Conservation (phyloP, 2,329 filamentous ascomycete genomes). For the Biscogniauxia sp. region DNA sequence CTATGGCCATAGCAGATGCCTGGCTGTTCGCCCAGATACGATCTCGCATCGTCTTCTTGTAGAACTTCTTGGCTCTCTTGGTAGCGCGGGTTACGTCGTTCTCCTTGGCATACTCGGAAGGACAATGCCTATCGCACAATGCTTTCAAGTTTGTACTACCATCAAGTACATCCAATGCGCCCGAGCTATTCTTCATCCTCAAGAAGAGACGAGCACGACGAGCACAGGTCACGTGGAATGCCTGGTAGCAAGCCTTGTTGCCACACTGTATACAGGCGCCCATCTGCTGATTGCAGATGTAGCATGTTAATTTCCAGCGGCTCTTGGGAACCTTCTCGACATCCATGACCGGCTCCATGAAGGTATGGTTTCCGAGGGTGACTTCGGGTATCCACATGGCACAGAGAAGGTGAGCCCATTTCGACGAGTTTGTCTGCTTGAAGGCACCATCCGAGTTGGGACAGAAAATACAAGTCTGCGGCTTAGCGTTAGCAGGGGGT, state of each 20-base stretch:
- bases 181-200: conserved; percentile 93
- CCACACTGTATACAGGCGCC: conserved; percentile 97
- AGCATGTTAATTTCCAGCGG: conserved; percentile 90
- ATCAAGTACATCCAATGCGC: conserved; percentile 71
- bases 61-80: conserved; percentile 81
- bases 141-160: conserved; percentile 85
- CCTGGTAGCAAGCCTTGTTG: conserved; percentile 95
- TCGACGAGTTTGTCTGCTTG: conserved; percentile 94
- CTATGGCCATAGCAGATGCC: conserved; percentile 75
- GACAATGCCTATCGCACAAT: conserved; percentile 94
- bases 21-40: conserved; percentile 91
- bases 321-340: conserved; percentile 96
- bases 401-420: conserved; percentile 95
- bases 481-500: conserved; percentile 12
- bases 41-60: conserved; percentile 84
- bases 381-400: conserved; percentile 99
- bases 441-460: conserved; percentile 97
- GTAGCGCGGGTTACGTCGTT: conserved; percentile 80
- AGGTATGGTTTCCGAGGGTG: conserved; percentile 89
- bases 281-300: conserved; percentile 97
- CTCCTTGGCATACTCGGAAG: conserved; percentile 81
- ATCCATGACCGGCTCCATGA: conserved; percentile 98
- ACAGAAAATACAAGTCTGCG: conserved; percentile 91
- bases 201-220: conserved; percentile 82
- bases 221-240: conserved; percentile 96